phyloP scores from a whole-genome alignment of 371 early-diverging fungal species.

The Fennellomyces sp. region DNA sequence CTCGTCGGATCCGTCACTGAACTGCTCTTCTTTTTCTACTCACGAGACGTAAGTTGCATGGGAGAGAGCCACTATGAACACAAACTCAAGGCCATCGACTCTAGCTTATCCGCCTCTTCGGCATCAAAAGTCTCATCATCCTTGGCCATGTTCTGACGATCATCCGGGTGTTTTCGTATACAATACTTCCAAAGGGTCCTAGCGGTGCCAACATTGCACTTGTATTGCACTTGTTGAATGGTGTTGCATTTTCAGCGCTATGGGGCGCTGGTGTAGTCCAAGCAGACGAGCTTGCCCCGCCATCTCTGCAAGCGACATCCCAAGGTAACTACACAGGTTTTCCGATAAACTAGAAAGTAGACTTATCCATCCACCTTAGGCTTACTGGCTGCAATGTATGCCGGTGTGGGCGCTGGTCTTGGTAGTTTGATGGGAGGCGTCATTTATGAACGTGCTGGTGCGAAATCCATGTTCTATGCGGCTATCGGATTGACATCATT shows the following conservation, averaged over 20 bases:
- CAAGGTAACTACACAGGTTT: no score
- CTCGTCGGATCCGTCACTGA: constrained; percentile 53
- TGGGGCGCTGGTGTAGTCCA: constrained; percentile 61
- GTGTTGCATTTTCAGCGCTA: constrained; percentile 53
- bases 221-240: constrained; percentile 49
- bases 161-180: constrained; percentile 50
- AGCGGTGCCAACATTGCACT: constrained; percentile 51
- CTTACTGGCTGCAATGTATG: constrained; percentile 55
- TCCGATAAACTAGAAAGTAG: background rate
- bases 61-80: background rate
- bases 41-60: constrained; percentile 44
- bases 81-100: no score
- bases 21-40: constrained; percentile 52
- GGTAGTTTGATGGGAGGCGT: constrained; percentile 52
- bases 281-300: constrained; percentile 54
- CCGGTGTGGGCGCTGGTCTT: constrained; percentile 52
- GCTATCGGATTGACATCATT: constrained; percentile 40
- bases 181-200: constrained; percentile 48
- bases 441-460: constrained; percentile 45
- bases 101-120: constrained; percentile 49
- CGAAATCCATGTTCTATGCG: constrained; percentile 49
- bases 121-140: constrained; percentile 50
- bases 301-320: constrained; percentile 55
- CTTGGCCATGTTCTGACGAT: constrained; percentile 53
- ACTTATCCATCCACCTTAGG: constrained; percentile 17